phyloP scores from a whole-genome alignment of 352 stramenopile species.

The Phytophthora multivora region DNA sequence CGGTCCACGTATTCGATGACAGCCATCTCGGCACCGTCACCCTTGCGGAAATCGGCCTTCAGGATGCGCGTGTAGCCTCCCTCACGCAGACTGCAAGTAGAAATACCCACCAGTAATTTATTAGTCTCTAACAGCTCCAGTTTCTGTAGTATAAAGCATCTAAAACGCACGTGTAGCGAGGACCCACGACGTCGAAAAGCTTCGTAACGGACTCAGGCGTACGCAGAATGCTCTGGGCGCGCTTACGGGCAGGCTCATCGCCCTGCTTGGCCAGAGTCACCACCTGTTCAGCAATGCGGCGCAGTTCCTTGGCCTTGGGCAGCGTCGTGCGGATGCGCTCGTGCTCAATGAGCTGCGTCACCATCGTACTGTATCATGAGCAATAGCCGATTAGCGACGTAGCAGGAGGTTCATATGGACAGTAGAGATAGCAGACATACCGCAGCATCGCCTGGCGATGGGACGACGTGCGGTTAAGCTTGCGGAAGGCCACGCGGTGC shows the following conservation, averaged over 20 bases:
- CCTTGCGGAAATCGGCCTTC: slow-evolving; percentile 92
- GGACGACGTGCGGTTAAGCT: slow-evolving; percentile 91
- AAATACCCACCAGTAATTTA: slow-evolving; percentile 7
- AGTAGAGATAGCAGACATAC: slow-evolving; percentile 37
- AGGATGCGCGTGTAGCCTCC: slow-evolving; percentile 97
- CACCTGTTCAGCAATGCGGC: slow-evolving; percentile 94
- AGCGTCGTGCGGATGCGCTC: slow-evolving; percentile 98
- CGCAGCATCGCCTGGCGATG: slow-evolving; percentile 97
- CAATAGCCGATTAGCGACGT: neutral
- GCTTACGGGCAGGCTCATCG: slow-evolving; percentile 83
- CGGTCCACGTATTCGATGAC: slow-evolving; percentile 98
- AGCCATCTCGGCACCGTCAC: slow-evolving; percentile 97
- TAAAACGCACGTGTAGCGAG: slow-evolving; percentile 91
- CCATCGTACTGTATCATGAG: slow-evolving; percentile 85
- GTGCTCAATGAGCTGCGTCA: slow-evolving; percentile 97
- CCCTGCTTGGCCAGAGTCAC: slow-evolving; percentile 94
- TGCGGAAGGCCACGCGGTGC: slow-evolving; percentile 86
- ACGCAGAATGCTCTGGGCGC: slow-evolving; percentile 84
- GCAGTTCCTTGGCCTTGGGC: slow-evolving; percentile 96
- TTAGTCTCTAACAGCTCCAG: neutral
- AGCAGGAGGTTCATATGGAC: neutral
- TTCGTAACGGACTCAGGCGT: slow-evolving; percentile 94
- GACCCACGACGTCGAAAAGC: slow-evolving; percentile 95
- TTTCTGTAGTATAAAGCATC: neutral
- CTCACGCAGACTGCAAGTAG: slow-evolving; percentile 49